These are phyloP conservation scores for bread wheat (Triticum aestivum) DNA, from an alignment of 176 grass and related monocot genomes.

Conservation along the genomic window DNA sequence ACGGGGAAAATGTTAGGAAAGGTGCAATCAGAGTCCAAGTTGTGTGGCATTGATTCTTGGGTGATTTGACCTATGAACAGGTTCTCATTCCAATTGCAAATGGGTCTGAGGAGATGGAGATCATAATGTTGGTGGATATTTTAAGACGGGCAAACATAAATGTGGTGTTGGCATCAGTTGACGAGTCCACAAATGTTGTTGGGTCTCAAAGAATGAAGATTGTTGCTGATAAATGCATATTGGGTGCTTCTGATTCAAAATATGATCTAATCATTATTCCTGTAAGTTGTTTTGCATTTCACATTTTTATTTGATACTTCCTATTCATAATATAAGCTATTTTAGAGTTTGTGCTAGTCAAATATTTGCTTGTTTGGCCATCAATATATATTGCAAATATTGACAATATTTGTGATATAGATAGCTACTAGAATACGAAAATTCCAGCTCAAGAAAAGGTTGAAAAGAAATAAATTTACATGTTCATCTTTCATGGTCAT, in stretches of 20 bases:
- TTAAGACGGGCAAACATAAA: conserved; percentile 82
- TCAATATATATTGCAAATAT: too few relatives aligned
- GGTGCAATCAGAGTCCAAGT: neutral
- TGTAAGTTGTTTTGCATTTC: conserved; percentile 52
- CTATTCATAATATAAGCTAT: too few relatives aligned
- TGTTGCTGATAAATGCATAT: conserved; percentile 68
- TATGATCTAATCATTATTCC: conserved; percentile 95
- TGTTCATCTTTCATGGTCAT: too few relatives aligned
- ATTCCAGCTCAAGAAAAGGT: neutral
- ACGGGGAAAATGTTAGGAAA: neutral
- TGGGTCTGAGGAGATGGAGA: conserved; percentile 91
- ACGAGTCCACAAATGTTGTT: conserved; percentile 54
- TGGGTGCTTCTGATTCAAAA: conserved; percentile 56
- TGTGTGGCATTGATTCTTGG: neutral
- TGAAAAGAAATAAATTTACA: conserved; percentile 15
- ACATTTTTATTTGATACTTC: conserved; percentile 18
- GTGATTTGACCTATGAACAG: conserved; percentile 48
- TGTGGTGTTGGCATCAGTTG: conserved; percentile 83
- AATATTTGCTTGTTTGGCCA: too few relatives aligned
- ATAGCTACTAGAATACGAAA: conserved; percentile 13
- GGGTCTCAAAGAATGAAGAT: conserved; percentile 70
- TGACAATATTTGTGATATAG: too few relatives aligned
- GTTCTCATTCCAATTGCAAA: conserved; percentile 91
- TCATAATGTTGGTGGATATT: conserved; percentile 71
- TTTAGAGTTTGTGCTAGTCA: too few relatives aligned